Evolutionary conservation across 352 stramenopile genomes (phyloP).

Genomic region (Thalassiosira livingstoniorum): DNA sequence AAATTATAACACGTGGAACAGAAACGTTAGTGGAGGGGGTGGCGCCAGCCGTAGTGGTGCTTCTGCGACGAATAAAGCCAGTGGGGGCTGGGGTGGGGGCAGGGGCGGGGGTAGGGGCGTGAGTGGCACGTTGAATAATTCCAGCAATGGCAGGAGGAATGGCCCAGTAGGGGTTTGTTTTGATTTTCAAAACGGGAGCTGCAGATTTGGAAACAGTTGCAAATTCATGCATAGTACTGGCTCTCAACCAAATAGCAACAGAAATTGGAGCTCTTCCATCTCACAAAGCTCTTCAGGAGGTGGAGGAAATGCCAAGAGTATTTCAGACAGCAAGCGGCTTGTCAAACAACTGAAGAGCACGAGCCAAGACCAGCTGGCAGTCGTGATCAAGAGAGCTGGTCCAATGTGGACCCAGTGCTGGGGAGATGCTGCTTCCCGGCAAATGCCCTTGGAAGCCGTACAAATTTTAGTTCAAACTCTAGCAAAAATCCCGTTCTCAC

Average conservation of each 20-base stretch:
- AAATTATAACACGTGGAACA: background rate
- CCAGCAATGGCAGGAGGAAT: background rate
- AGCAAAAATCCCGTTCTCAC: constrained; percentile 40
- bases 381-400: constrained; percentile 27
- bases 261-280: constrained; percentile 21
- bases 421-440: constrained; percentile 34
- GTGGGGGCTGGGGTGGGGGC: background rate
- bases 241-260: background rate
- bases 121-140: background rate
- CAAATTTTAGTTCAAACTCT: constrained; percentile 41
- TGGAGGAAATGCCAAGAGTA: constrained; percentile 20
- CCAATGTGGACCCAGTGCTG: constrained; percentile 40
- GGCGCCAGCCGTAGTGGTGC: background rate
- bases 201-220: constrained; percentile 38
- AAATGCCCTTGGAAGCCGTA: constrained; percentile 15
- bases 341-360: constrained; percentile 54
- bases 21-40: background rate
- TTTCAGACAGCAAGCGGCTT: constrained; percentile 32
- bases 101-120: background rate
- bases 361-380: constrained; percentile 23
- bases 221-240: constrained; percentile 40
- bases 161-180: no score
- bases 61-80: background rate
- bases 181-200: constrained; percentile 32
- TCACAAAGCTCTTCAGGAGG: no score